Conservation (phyloP, 2,329 filamentous ascomycete genomes). For the Ophiostoma sp. region DNA sequence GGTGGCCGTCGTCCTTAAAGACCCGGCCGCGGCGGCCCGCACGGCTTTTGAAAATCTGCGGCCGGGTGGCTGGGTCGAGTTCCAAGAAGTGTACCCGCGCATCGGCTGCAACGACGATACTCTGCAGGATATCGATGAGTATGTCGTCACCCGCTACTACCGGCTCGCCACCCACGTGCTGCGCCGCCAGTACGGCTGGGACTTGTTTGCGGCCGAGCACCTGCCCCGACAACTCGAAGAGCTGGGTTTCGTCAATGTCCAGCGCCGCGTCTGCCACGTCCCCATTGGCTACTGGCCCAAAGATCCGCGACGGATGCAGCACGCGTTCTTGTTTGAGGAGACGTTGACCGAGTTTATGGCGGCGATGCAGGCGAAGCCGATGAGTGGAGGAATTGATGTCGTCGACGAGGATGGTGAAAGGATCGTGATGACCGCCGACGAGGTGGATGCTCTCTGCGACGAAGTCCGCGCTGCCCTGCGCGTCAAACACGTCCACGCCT, state of each 20-base stretch:
- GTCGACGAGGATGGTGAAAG: conserved; percentile 37
- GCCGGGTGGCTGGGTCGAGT: conserved; percentile 47
- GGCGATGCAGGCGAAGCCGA: conserved; percentile 44
- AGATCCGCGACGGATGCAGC: conserved; percentile 34
- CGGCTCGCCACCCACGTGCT: conserved; percentile 19
- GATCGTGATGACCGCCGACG: background rate
- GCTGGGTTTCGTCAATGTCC: conserved; percentile 40
- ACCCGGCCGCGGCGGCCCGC: conserved; percentile 42
- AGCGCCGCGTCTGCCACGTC: conserved; percentile 35
- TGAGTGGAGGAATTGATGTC: conserved; percentile 41
- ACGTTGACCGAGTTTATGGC: conserved; percentile 43
- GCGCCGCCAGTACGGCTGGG: conserved; percentile 34
- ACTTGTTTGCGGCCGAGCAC: conserved; percentile 32
- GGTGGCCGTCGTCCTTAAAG: conserved; percentile 53
- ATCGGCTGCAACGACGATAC: conserved; percentile 35
- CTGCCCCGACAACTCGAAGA: conserved; percentile 37
- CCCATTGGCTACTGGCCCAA: conserved; percentile 40
- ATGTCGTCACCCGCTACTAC: conserved; percentile 33
- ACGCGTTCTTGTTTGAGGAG: conserved; percentile 43
- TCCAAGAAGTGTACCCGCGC: conserved; percentile 37
- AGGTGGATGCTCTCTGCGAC: conserved; percentile 39
- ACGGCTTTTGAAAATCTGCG: conserved; percentile 42
- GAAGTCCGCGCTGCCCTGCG: conserved; percentile 38
- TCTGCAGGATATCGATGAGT: conserved; percentile 35
- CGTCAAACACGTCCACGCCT: conserved; percentile 42